These are phyloP conservation scores for Blastobotrys ciferrii DNA, from an alignment of 1,139 yeast species.

Conservation along the genomic window DNA sequence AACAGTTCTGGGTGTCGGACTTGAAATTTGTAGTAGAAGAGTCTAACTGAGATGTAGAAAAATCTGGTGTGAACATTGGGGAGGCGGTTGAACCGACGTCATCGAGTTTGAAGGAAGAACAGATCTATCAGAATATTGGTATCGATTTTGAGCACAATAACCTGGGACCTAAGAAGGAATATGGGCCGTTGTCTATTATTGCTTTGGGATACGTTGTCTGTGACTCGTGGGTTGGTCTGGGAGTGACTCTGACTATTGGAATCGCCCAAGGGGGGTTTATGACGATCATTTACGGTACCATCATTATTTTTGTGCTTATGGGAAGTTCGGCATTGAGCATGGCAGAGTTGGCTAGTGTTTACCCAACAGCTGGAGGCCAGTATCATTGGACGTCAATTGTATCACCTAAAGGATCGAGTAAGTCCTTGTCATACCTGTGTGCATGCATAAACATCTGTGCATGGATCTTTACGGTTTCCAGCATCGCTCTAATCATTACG, in stretches of 20 bases:
- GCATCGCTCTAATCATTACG: not conserved
- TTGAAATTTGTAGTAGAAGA: too few relatives aligned
- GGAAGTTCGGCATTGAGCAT: not conserved
- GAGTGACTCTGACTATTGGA: not conserved
- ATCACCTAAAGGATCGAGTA: not conserved
- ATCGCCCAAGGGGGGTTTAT: not conserved
- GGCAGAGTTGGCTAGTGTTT: not conserved
- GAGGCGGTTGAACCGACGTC: not conserved
- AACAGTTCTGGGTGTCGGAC: too few relatives aligned
- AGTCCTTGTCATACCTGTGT: not conserved
- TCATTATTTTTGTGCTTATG: not conserved
- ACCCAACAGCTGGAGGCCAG: not conserved
- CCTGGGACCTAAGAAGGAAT: not conserved
- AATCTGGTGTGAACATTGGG: not conserved
- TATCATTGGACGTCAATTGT: not conserved
- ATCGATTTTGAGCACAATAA: not conserved
- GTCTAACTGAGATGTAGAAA: too few relatives aligned
- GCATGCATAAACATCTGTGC: not conserved
- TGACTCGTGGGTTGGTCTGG: not conserved
- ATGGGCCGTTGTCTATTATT: not conserved
- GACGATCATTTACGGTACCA: not conserved
- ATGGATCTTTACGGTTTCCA: not conserved
- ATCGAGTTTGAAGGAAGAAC: not conserved
- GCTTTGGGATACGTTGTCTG: not conserved
- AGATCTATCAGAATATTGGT: not conserved